Evolutionary conservation across 2,329 filamentous ascomycete species (phyloP).

Genomic region (Nakataea oryzae): DNA sequence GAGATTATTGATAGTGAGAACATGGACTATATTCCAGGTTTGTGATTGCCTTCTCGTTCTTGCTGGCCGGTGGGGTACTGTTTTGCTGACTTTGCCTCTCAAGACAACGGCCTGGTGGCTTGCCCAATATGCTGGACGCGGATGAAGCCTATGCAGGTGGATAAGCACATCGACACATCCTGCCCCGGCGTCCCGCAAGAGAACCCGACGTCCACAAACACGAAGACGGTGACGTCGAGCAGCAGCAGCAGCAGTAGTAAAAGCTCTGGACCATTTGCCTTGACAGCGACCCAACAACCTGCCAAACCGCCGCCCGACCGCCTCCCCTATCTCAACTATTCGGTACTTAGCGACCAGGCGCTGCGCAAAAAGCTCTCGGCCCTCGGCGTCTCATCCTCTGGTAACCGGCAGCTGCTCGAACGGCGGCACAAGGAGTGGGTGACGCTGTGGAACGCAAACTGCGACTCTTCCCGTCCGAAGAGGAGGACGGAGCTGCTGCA

Average conservation of each 20-base stretch:
- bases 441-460: slow-evolving; percentile 95
- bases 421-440: slow-evolving; percentile 85
- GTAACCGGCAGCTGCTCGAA: slow-evolving; percentile 60
- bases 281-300: background rate
- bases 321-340: slow-evolving; percentile 76
- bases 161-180: slow-evolving; percentile 67
- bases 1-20: slow-evolving; percentile 24
- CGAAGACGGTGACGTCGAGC: background rate
- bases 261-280: background rate
- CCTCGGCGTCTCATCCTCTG: slow-evolving; percentile 63
- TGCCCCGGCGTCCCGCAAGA: slow-evolving; percentile 25
- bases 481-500: slow-evolving; percentile 60
- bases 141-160: slow-evolving; percentile 74
- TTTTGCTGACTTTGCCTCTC: background rate
- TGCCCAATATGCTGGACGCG: slow-evolving; percentile 73
- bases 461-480: slow-evolving; percentile 68
- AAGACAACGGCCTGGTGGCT: slow-evolving; percentile 64
- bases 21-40: slow-evolving; percentile 19
- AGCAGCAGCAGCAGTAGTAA: background rate
- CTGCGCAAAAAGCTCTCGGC: slow-evolving; percentile 75
- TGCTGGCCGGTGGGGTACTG: slow-evolving; percentile 7
- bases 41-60: background rate
- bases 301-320: slow-evolving; percentile 40
- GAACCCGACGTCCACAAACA: background rate
- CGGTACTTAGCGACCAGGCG: slow-evolving; percentile 67